These are phyloP conservation scores for Spatholobus suberectus DNA, from an alignment of 306 rosid species.

Conservation along the genomic window DNA sequence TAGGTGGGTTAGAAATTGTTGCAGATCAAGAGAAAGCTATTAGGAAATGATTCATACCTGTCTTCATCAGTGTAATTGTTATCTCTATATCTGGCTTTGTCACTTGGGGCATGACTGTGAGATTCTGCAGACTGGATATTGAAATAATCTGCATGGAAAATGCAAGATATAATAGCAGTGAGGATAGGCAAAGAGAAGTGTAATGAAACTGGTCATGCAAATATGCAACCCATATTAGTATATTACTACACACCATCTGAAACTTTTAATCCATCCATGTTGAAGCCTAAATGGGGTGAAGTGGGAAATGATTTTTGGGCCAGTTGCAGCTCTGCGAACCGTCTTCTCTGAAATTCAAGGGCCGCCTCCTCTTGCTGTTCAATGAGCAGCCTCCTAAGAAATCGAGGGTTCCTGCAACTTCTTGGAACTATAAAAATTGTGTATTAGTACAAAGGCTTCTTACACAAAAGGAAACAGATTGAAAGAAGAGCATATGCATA, in stretches of 20 bases:
- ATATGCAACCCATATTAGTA: not conserved
- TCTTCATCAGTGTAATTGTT: constrained; percentile 50
- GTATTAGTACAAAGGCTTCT: constrained; percentile 5
- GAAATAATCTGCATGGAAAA: constrained; percentile 52
- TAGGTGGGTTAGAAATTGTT: not conserved
- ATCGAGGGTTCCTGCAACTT: constrained; percentile 41
- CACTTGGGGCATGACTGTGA: constrained; percentile 27
- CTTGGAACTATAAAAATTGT: constrained; percentile 48
- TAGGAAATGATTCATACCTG: constrained; percentile 50
- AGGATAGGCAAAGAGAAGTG: not conserved
- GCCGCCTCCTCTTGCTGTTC: constrained; percentile 59
- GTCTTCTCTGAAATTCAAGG: constrained; percentile 58
- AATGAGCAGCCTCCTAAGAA: constrained; percentile 48
- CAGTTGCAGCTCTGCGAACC: constrained; percentile 52
- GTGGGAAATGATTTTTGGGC: constrained; percentile 37
- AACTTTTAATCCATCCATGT: constrained; percentile 44
- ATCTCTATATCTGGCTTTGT: constrained; percentile 32
- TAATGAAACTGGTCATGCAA: not conserved
- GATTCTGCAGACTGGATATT: constrained; percentile 50
- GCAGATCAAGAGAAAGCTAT: not conserved
- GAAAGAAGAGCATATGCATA: not conserved
- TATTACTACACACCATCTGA: constrained; percentile 41
- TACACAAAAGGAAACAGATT: not conserved
- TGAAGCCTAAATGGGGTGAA: constrained; percentile 44
- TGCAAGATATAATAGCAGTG: not conserved